A percentile compares a stretch with the other conserved stretches of the same genome.
These are phyloP conservation scores for Acacia confusa DNA, from an alignment of 306 rosid species.

Conservation along the genomic window DNA sequence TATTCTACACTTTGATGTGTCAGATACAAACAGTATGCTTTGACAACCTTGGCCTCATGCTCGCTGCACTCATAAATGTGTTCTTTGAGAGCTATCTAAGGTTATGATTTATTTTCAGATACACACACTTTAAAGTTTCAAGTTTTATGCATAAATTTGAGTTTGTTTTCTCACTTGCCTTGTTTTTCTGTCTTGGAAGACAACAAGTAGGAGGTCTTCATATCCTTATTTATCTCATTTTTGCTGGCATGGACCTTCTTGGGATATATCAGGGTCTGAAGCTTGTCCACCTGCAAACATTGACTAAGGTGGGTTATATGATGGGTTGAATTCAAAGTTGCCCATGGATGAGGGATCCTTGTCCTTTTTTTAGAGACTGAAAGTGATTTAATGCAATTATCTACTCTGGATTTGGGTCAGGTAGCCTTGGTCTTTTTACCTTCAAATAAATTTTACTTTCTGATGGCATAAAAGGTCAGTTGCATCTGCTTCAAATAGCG, in stretches of 20 bases:
- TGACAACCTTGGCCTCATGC: slow-evolving; percentile 86
- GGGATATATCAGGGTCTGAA: slow-evolving; percentile 87
- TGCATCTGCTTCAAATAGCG: slow-evolving; percentile 17
- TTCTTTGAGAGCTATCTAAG: slow-evolving; percentile 57
- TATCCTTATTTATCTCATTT: slow-evolving; percentile 71
- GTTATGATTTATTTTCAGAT: slow-evolving; percentile 42
- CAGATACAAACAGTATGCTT: slow-evolving; percentile 98
- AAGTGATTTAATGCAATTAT: slow-evolving; percentile 14
- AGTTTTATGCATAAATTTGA: slow-evolving; percentile 18
- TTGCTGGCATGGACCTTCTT: slow-evolving; percentile 75
- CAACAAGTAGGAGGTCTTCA: slow-evolving; percentile 62
- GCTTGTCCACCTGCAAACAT: slow-evolving; percentile 82
- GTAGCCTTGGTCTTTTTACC: neutral
- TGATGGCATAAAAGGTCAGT: neutral
- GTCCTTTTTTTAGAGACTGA: neutral
- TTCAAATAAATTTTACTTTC: neutral
- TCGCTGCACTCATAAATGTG: slow-evolving; percentile 72
- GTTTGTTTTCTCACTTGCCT: slow-evolving; percentile 32
- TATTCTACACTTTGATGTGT: slow-evolving; percentile 28
- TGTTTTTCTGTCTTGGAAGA: slow-evolving; percentile 41
- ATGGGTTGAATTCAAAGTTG: slow-evolving; percentile 24
- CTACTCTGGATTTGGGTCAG: neutral
- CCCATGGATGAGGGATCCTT: neutral
- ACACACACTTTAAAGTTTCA: neutral
- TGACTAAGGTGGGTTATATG: slow-evolving; percentile 71